Percentiles rank a stretch among this genome's conserved stretches.
Conservation (phyloP, 805 yeast genomes). For the Metschnikowia kunwiensis region DNA sequence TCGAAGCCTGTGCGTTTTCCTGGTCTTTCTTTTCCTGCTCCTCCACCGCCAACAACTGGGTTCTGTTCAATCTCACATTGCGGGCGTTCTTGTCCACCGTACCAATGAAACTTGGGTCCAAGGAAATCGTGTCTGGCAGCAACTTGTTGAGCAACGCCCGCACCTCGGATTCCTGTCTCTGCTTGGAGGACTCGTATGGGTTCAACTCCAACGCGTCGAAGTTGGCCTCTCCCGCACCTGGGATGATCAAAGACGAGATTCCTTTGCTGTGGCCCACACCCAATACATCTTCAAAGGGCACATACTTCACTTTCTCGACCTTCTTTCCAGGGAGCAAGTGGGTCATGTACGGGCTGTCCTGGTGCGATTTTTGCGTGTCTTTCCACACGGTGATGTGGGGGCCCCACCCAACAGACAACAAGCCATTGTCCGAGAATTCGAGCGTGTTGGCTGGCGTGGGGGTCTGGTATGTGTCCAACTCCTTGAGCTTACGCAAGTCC, state of each 20-base stretch:
- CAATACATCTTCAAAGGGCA: conserved; percentile 95
- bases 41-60: conserved; percentile 41
- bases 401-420: conserved; percentile 90
- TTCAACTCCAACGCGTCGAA: conserved; percentile 90
- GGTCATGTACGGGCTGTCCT: conserved; percentile 86
- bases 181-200: conserved; percentile 88
- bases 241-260: conserved; percentile 79
- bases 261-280: conserved; percentile 79
- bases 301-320: conserved; percentile 65
- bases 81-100: conserved; percentile 71
- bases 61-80: conserved; percentile 59
- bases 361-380: conserved; percentile 68
- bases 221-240: conserved; percentile 98
- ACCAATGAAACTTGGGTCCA: conserved; percentile 88
- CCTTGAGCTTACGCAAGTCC: conserved; percentile 86
- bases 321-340: conserved; percentile 79
- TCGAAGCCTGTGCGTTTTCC: conserved; percentile 49
- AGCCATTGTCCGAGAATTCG: conserved; percentile 82
- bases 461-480: conserved; percentile 61
- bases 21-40: conserved; percentile 32
- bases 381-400: conserved; percentile 95
- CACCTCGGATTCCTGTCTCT: conserved; percentile 92
- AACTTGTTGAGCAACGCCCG: conserved; percentile 80
- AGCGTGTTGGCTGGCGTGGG: conserved; percentile 86
- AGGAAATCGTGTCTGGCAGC: conserved; percentile 85